phyloP scores from a whole-genome alignment of 2,329 filamentous ascomycete species.

The Xylaria sp. region DNA sequence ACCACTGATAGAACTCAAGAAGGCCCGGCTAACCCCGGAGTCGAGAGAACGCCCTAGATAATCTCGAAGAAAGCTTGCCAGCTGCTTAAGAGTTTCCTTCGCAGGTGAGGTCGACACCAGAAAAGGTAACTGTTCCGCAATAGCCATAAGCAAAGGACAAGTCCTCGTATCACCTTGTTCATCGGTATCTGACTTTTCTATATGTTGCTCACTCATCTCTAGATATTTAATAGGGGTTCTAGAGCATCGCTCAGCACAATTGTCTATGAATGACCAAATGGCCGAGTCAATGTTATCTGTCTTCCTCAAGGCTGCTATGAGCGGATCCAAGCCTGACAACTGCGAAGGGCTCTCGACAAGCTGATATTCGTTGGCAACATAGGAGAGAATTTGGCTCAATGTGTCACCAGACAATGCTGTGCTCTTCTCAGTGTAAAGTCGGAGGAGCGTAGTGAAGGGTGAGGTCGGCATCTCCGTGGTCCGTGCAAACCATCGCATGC shows the following conservation, averaged over 20 bases:
- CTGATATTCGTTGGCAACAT: constrained; percentile 72
- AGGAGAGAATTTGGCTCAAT: constrained; percentile 65
- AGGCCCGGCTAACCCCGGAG: constrained; percentile 60
- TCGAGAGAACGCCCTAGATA: constrained; percentile 65
- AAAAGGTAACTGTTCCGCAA: constrained; percentile 84
- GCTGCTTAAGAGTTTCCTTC: constrained; percentile 54
- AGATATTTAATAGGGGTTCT: constrained; percentile 85
- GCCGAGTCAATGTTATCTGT: constrained; percentile 44
- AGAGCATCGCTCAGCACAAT: constrained; percentile 80
- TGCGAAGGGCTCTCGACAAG: constrained; percentile 64
- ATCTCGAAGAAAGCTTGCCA: constrained; percentile 68
- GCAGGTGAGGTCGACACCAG: constrained; percentile 61
- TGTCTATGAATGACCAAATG: constrained; percentile 80
- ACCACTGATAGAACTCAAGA: constrained; percentile 58
- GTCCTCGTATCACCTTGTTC: constrained; percentile 48
- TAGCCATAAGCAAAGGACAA: constrained; percentile 74
- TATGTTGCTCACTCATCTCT: constrained; percentile 65
- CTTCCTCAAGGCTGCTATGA: constrained; percentile 55
- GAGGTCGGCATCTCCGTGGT: constrained; percentile 70
- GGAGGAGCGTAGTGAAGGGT: constrained; percentile 77
- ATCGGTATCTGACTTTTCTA: constrained; percentile 44
- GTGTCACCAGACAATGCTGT: constrained; percentile 60
- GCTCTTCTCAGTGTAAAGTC: constrained; percentile 63
- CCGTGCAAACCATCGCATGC: constrained; percentile 92
- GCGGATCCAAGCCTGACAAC: constrained; percentile 57